These are phyloP conservation scores for Cryptococcus sp. DNA, from an alignment of 1,284 basidiomycete species.

Conservation along the genomic window DNA sequence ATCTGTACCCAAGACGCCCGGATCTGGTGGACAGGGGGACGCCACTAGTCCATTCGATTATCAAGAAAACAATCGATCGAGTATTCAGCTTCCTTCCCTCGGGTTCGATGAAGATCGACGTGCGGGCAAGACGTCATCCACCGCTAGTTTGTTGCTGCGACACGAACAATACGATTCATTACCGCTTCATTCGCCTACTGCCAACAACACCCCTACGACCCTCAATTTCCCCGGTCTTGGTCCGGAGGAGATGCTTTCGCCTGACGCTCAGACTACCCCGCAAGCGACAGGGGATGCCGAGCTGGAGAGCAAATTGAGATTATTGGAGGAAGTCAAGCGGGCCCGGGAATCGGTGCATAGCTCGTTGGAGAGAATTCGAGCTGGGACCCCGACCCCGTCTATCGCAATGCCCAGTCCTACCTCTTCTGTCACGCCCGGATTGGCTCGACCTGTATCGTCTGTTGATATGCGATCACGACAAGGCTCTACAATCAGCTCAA, in stretches of 20 bases:
- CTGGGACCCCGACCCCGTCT: slow-evolving; percentile 16
- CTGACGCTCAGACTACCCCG: not conserved
- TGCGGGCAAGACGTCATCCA: not conserved
- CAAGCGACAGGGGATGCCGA: slow-evolving; percentile 19
- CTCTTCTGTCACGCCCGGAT: slow-evolving; percentile 2
- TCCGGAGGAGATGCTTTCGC: slow-evolving; percentile 13
- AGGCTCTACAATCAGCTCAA: slow-evolving; percentile 11
- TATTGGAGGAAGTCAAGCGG: slow-evolving; percentile 42
- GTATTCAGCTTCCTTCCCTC: slow-evolving; percentile 18
- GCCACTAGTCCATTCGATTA: slow-evolving; percentile 1
- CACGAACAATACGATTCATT: slow-evolving; percentile 1
- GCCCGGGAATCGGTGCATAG: slow-evolving; percentile 36
- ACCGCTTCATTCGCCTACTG: slow-evolving; percentile 1
- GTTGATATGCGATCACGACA: not conserved
- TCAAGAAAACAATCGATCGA: slow-evolving; percentile 3
- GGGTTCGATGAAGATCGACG: slow-evolving; percentile 14
- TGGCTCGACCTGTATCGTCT: not conserved
- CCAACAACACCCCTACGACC: slow-evolving; percentile 15
- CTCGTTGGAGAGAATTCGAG: slow-evolving; percentile 34
- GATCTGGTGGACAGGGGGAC: not conserved
- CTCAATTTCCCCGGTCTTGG: slow-evolving; percentile 5
- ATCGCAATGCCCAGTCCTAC: slow-evolving; percentile 6
- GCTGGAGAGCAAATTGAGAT: slow-evolving; percentile 32
- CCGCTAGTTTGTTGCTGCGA: not conserved
- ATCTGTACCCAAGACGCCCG: not conserved